Evolutionary conservation across 345 rosid species (phyloP).

Genomic region (Carallia brachiata): DNA sequence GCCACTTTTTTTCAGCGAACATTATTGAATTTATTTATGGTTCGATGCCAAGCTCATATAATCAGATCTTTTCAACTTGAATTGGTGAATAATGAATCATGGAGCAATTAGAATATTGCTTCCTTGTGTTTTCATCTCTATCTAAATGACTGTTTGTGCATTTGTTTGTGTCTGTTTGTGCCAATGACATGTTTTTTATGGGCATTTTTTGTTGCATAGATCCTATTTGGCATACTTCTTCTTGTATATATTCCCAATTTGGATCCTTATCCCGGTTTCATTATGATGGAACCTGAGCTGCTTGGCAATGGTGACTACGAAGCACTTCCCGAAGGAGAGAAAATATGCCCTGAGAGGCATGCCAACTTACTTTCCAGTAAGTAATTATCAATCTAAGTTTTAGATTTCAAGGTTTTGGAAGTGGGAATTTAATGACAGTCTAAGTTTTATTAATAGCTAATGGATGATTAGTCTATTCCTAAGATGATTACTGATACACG

Average conservation of each 20-base stretch:
- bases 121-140: not conserved
- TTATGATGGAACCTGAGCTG: slow-evolving; percentile 20
- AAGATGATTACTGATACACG: not conserved
- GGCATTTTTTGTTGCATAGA: slow-evolving; percentile 11
- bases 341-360: slow-evolving; percentile 34
- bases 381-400: slow-evolving; percentile 1
- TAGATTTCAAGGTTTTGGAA: not conserved
- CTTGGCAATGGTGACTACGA: slow-evolving; percentile 25
- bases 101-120: not conserved
- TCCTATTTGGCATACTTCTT: slow-evolving; percentile 29
- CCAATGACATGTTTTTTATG: not conserved
- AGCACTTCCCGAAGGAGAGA: slow-evolving; percentile 28
- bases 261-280: slow-evolving; percentile 30
- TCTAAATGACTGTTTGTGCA: not conserved
- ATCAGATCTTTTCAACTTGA: no score
- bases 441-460: not conserved
- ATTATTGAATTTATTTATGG: no score
- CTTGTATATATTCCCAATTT: slow-evolving; percentile 25
- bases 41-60: no score
- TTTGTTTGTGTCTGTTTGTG: not conserved
- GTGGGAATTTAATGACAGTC: not conserved
- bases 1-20: no score
- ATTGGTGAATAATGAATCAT: not conserved
- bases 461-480: not conserved
- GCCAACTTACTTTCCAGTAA: slow-evolving; percentile 28